phyloP scores from a whole-genome alignment of 805 yeast genomes.

The Priceomyces fermenticarens region DNA sequence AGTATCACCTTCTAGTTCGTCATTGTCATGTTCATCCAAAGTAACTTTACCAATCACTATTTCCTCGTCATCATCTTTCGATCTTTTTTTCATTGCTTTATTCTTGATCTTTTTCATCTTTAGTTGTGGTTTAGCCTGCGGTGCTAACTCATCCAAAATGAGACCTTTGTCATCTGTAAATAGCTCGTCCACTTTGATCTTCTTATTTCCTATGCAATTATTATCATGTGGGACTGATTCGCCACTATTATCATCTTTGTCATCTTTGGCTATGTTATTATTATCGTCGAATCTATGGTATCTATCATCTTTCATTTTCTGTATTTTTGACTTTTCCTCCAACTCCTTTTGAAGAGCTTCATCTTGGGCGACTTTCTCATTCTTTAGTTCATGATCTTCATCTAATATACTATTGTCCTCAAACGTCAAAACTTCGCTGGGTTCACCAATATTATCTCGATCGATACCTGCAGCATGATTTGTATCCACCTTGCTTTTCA shows the following conservation, averaged over 20 bases:
- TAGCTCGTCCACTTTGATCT: neutral
- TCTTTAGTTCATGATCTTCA: constrained; percentile 31
- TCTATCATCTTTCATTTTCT: constrained; percentile 14
- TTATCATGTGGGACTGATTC: neutral
- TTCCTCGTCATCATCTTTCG: constrained; percentile 16
- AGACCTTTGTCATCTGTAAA: constrained; percentile 6
- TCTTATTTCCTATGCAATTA: neutral
- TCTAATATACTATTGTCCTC: constrained; percentile 44
- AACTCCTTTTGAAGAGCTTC: constrained; percentile 28
- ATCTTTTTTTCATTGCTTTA: constrained; percentile 29
- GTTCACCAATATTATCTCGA: constrained; percentile 11
- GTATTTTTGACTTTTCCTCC: constrained; percentile 22
- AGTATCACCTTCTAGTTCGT: constrained; percentile 22
- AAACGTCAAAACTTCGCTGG: constrained; percentile 54
- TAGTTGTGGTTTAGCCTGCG: constrained; percentile 16
- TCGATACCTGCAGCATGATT: neutral
- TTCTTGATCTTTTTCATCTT: constrained; percentile 44
- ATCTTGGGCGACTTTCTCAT: constrained; percentile 28
- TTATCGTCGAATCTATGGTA: neutral
- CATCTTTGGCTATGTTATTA: too few relatives aligned
- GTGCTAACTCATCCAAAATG: constrained; percentile 9
- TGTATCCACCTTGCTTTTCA: neutral
- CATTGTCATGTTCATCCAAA: constrained; percentile 21
- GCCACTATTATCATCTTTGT: neutral
- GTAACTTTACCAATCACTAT: constrained; percentile 26